phyloP scores from a whole-genome alignment of 257 asterid species.

The Asclepias syriaca region DNA sequence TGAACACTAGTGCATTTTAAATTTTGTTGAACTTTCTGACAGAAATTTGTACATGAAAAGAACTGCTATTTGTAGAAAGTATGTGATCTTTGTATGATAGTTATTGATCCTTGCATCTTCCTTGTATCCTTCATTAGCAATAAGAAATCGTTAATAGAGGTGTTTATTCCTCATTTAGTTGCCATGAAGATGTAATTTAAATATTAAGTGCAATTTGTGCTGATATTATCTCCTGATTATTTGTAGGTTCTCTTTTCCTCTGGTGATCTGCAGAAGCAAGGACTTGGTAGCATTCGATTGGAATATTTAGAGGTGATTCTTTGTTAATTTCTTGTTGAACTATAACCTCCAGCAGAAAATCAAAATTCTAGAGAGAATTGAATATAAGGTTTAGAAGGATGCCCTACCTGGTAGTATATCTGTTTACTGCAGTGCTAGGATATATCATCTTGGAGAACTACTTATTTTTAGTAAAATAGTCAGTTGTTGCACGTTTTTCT shows the following conservation, averaged over 20 bases:
- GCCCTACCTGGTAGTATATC: not conserved
- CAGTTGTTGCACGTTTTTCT: not conserved
- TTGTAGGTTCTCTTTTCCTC: conserved; percentile 63
- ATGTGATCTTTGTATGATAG: not conserved
- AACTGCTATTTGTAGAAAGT: not conserved
- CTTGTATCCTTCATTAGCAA: not conserved
- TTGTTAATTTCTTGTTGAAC: conserved; percentile 2
- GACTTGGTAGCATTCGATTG: conserved; percentile 50
- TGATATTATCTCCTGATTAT: conserved; percentile 8
- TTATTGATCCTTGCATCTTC: not conserved
- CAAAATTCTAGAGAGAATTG: not conserved
- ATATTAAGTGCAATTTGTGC: not conserved
- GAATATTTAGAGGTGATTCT: conserved; percentile 81
- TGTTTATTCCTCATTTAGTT: not conserved
- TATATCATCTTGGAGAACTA: not conserved
- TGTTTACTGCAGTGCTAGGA: not conserved
- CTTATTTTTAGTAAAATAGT: not conserved
- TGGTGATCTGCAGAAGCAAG: conserved; percentile 54
- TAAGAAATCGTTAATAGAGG: not conserved
- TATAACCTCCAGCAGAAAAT: no score
- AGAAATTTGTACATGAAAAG: not conserved
- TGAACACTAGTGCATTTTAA: not conserved
- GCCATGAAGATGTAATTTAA: not conserved
- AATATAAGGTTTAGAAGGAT: not conserved
- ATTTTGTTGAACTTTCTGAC: not conserved